phyloP scores from a whole-genome alignment of 148 eudicot genomes.

The Rhododendron ovatum region DNA sequence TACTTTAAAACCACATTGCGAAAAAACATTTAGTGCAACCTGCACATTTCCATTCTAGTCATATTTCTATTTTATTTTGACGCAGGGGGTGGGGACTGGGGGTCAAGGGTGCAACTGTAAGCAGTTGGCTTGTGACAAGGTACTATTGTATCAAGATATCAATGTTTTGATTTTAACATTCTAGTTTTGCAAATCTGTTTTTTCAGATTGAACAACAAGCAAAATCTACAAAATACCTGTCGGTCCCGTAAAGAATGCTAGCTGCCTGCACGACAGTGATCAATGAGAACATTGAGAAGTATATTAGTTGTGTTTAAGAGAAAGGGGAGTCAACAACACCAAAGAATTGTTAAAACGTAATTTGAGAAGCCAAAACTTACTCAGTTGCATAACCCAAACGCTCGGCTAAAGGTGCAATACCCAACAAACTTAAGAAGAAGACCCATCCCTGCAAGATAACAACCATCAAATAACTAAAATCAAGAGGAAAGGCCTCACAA shows the following conservation, averaged over 20 bases:
- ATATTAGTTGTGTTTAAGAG: not conserved
- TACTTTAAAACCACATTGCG: not conserved
- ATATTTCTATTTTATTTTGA: not conserved
- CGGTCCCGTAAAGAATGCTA: constrained; percentile 79
- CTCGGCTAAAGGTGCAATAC: constrained; percentile 89
- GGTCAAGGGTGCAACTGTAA: not conserved
- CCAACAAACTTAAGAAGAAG: constrained; percentile 78
- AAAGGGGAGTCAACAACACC: not conserved
- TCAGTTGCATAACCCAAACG: constrained; percentile 89
- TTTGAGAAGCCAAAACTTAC: constrained; percentile 40
- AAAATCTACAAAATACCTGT: constrained; percentile 47
- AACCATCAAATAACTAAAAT: constrained; percentile 9
- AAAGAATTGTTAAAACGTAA: not conserved
- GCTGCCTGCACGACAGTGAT: constrained; percentile 61
- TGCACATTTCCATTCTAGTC: not conserved
- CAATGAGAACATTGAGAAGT: constrained; percentile 3
- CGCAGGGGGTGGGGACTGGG: not conserved
- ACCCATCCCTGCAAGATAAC: constrained; percentile 68
- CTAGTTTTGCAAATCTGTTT: not conserved
- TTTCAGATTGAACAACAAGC: not conserved
- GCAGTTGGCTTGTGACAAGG: not conserved
- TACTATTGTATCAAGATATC: not conserved
- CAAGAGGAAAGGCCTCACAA: not conserved
- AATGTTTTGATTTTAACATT: not conserved
- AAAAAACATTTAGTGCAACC: not conserved